Base-by-base conservation (phyloP, 2,329 filamentous ascomycete genomes). In the Fusarium fujikuroi region DNA sequence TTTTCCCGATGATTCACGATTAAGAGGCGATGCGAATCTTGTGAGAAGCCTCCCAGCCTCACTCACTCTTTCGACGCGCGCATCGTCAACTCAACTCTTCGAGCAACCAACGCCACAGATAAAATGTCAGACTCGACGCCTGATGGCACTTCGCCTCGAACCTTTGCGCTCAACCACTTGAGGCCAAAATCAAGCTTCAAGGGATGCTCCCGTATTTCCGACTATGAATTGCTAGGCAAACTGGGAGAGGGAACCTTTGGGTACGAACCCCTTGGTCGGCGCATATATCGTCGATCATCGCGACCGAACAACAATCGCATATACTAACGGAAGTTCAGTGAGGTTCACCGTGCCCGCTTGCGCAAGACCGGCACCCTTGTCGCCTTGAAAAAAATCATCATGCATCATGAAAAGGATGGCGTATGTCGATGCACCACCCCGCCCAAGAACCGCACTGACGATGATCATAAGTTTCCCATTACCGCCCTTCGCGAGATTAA, bases 351-450 rank as follows among this genome's bases (percentile, higher is more conserved):
- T 79, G 96, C 95, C 69, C 90, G 90, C 70, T 94, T 93, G 34
- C 92, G 90, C 78, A 92, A 89, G 78, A 93, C 91, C 3, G 92
- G 93, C 60, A 87, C 89, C 30, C 83, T 95, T 50, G 93, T 97
- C 69, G 96, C 96, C 8, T 83, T 99, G 79, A 99, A 99, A 86
- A 98, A 98, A 88, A 99, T 99, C 75, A 90, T 99, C 75, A 98
- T 98, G 93, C 96, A 98, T 82, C 97, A 98, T 82, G 96, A 99
- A 85, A 98, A 98, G 82, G 96, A 99, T 83, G 96, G 96, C 56
- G 92, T 93, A 83, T 77, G 91, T 84, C 34, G 44, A 43, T 30
- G 36, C 49, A 60, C 57, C 50, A 47, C 62, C 53, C 63, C 49
- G 7, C 46, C 32, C 34, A 59, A 52, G 30, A 46, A 47, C 34